phyloP scores from a whole-genome alignment of 2,329 filamentous ascomycete species.

The Colletotrichum aenigma region DNA sequence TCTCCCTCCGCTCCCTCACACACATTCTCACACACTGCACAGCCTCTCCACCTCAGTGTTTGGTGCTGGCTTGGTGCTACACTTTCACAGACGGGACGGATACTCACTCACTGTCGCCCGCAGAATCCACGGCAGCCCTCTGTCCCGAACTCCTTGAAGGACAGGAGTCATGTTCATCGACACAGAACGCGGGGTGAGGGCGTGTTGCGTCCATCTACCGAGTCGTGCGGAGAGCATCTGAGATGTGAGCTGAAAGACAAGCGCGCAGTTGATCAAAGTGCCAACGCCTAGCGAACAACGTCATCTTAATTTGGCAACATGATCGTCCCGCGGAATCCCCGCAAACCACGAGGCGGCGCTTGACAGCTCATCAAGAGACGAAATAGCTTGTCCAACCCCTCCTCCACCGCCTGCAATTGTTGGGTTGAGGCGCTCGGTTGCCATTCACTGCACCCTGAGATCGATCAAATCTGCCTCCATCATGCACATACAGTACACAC shows the following conservation, averaged over 20 bases:
- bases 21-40: background rate
- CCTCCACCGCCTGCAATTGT: background rate
- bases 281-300: background rate
- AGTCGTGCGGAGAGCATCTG: background rate
- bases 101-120: background rate
- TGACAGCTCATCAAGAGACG: constrained; percentile 11
- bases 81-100: background rate
- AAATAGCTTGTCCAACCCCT: background rate
- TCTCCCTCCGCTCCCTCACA: background rate
- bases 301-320: constrained; percentile 5
- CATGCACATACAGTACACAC: background rate
- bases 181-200: background rate
- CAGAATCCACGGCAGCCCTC: background rate
- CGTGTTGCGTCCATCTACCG: background rate
- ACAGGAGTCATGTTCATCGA: background rate
- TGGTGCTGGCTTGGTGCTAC: background rate
- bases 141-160: background rate
- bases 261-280: background rate
- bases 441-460: background rate
- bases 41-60: background rate
- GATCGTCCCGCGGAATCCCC: constrained; percentile 16
- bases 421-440: background rate
- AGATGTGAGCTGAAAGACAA: background rate
- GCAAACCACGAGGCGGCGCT: constrained; percentile 14
- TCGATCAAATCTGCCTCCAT: background rate